Percentiles rank a stretch among this genome's conserved stretches.
Conservation (phyloP, 202 grass and related monocot genomes). For the Musa balbisiana region DNA sequence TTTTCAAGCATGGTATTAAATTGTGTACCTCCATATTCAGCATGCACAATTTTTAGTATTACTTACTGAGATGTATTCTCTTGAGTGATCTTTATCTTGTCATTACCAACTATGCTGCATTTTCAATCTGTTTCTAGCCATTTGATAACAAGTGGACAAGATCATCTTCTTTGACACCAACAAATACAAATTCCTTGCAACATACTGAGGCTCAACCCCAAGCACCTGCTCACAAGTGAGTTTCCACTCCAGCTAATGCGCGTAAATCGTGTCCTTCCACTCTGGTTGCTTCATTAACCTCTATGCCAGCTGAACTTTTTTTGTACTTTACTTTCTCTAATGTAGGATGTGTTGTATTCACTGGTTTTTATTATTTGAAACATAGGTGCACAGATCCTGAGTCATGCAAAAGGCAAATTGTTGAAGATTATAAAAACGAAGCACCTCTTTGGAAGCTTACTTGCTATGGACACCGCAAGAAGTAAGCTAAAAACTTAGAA, state of each 20-base stretch:
- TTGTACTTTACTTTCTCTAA: not conserved
- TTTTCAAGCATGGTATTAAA: not conserved
- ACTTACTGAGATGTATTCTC: not conserved
- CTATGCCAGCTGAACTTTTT: not conserved
- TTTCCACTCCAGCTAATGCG: not conserved
- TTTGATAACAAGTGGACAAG: constrained; percentile 88
- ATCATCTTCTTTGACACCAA: constrained; percentile 25
- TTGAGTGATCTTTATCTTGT: not conserved
- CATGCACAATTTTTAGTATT: not conserved
- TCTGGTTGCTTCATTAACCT: not conserved
- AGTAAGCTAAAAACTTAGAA: constrained; percentile 23
- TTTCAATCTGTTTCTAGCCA: constrained; percentile 37
- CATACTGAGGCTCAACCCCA: constrained; percentile 37
- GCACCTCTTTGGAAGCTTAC: constrained; percentile 92
- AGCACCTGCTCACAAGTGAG: constrained; percentile 56
- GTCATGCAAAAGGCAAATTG: constrained; percentile 65
- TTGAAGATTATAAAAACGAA: constrained; percentile 83
- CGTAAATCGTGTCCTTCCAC: not conserved
- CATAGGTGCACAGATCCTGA: constrained; percentile 64
- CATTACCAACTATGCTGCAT: constrained; percentile 2
- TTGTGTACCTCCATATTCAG: not conserved
- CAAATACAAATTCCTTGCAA: constrained; percentile 23
- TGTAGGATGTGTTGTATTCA: not conserved
- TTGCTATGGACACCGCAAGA: constrained; percentile 73
- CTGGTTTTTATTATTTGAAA: constrained; percentile 16